Evolutionary conservation across 768 basidiomycete genomes (phyloP).

Genomic region (Lenzites betulinus): DNA sequence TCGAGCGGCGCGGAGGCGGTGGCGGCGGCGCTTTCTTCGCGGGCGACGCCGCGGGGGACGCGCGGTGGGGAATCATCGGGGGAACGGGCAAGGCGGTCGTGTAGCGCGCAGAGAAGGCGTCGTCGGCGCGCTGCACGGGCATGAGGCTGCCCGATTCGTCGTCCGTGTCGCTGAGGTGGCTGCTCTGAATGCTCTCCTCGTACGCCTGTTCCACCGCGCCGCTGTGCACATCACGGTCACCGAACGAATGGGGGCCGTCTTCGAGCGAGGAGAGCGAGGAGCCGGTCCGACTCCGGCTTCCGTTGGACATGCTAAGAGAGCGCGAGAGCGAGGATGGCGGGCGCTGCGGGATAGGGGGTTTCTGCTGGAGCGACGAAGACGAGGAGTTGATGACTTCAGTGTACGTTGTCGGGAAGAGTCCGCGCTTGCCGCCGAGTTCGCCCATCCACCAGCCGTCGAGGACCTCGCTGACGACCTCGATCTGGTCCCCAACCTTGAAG

Average conservation of each 20-base stretch:
- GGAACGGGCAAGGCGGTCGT: slow-evolving; percentile 4
- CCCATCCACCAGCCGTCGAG: slow-evolving; percentile 94
- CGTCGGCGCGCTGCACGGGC: slow-evolving; percentile 23
- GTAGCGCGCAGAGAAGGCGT: slow-evolving; percentile 11
- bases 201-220: slow-evolving; percentile 41
- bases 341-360: slow-evolving; percentile 28
- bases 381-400: slow-evolving; percentile 51
- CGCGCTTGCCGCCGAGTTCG: slow-evolving; percentile 65
- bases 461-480: slow-evolving; percentile 77
- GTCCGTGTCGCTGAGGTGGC: slow-evolving; percentile 33
- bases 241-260: slow-evolving; percentile 50
- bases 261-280: slow-evolving; percentile 15
- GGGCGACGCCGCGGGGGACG: slow-evolving; percentile 1
- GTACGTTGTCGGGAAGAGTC: slow-evolving; percentile 82
- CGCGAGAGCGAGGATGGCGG: slow-evolving; percentile 22
- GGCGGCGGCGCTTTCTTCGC: slow-evolving; percentile 33
- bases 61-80: no score
- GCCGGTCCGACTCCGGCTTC: slow-evolving; percentile 1
- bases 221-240: slow-evolving; percentile 44
- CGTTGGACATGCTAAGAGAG: slow-evolving; percentile 5
- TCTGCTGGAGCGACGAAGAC: slow-evolving; percentile 24
- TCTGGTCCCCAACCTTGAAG: slow-evolving; percentile 73
- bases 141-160: slow-evolving; percentile 38
- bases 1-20: slow-evolving; percentile 32
- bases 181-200: slow-evolving; percentile 35